phyloP scores from a whole-genome alignment of 1,139 yeast genomes.

The Blastobotrys serpentis region DNA sequence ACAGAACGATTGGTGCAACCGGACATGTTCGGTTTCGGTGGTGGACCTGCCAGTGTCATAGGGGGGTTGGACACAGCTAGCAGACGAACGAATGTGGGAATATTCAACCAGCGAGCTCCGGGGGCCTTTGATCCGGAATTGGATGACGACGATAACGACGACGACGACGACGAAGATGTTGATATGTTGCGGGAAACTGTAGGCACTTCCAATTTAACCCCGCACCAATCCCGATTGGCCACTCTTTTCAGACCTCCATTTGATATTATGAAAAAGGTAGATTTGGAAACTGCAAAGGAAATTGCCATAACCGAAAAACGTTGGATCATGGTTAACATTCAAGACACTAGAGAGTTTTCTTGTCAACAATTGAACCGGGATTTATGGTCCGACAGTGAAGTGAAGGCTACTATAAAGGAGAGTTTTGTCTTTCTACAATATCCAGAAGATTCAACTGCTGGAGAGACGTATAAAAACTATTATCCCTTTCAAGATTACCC shows the following conservation, averaged over 20 bases:
- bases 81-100: slow-evolving; percentile 23
- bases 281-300: slow-evolving; percentile 67
- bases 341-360: slow-evolving; percentile 77
- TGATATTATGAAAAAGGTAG: slow-evolving; percentile 69
- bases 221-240: slow-evolving; percentile 73
- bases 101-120: slow-evolving; percentile 50
- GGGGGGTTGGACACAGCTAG: slow-evolving; percentile 3
- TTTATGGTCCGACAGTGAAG: slow-evolving; percentile 74
- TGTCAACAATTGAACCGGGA: slow-evolving; percentile 92
- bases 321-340: slow-evolving; percentile 88
- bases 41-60: slow-evolving; percentile 3
- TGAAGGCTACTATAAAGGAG: slow-evolving; percentile 62
- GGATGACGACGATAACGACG: slow-evolving; percentile 24
- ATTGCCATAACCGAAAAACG: slow-evolving; percentile 63
- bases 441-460: slow-evolving; percentile 72
- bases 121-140: slow-evolving; percentile 27
- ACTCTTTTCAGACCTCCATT: slow-evolving; percentile 88
- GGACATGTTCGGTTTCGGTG: slow-evolving; percentile 27
- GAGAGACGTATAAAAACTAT: slow-evolving; percentile 65
- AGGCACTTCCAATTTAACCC: slow-evolving; percentile 42
- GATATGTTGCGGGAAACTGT: slow-evolving; percentile 27
- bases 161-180: slow-evolving; percentile 27
- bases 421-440: slow-evolving; percentile 74
- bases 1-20: slow-evolving; percentile 74
- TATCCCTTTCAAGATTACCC: slow-evolving; percentile 75